Percentiles rank a stretch among this genome's conserved stretches.
Evolutionary conservation across 2,329 filamentous ascomycete species (phyloP).

Genomic region (Cordyceps javanica): DNA sequence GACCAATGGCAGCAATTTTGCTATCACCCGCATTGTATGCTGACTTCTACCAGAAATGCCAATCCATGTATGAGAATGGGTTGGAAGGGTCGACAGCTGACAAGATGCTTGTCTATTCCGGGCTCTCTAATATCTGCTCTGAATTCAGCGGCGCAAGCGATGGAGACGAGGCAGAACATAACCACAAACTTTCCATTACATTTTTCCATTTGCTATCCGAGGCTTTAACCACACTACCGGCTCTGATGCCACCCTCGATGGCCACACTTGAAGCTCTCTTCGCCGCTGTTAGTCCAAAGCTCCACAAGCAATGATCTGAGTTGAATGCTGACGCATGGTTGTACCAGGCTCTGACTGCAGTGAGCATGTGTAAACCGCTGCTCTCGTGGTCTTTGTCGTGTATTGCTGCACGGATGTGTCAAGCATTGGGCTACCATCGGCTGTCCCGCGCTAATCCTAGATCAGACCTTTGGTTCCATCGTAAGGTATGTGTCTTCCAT

Average conservation of each 20-base stretch:
- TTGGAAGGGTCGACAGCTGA: not conserved
- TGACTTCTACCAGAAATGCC: slow-evolving; percentile 4
- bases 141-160: slow-evolving; percentile 1
- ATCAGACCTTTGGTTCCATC: not conserved
- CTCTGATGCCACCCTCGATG: slow-evolving; percentile 1
- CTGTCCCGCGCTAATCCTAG: not conserved
- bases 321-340: not conserved
- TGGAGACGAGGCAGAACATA: not conserved
- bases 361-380: not conserved
- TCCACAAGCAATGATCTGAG: not conserved
- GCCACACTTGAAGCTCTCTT: not conserved
- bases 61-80: slow-evolving; percentile 2
- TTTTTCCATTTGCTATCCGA: not conserved
- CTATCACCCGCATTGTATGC: not conserved
- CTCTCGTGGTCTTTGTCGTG: not conserved
- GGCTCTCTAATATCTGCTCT: slow-evolving; percentile 2
- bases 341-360: not conserved
- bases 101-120: slow-evolving; percentile 7
- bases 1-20: not conserved
- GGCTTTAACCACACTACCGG: not conserved
- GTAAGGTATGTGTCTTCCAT: not conserved
- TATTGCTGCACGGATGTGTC: slow-evolving; percentile 1
- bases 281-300: not conserved
- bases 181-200: not conserved
- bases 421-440: slow-evolving; percentile 1